phyloP scores from a whole-genome alignment of 257 asterid genomes.

The Jasminum sambac region DNA sequence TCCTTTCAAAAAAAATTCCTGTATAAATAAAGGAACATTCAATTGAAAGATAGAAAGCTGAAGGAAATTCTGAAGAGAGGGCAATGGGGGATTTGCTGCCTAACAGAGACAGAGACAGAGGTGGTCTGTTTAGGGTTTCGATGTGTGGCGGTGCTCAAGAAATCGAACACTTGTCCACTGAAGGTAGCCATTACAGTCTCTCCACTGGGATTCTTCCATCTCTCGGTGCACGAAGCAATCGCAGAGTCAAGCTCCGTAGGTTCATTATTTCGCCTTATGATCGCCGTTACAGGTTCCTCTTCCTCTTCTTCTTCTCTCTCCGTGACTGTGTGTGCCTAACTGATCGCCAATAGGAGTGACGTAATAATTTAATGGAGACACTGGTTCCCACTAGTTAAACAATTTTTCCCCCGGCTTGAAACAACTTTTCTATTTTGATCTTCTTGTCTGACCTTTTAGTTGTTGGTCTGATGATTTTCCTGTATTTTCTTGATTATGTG shows the following conservation, averaged over 20 bases:
- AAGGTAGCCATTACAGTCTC: conserved; percentile 48
- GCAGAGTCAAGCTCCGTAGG: conserved; percentile 41
- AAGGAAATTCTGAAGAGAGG: background rate
- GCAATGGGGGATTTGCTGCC: conserved; percentile 20
- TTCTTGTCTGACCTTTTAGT: background rate
- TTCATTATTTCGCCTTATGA: conserved; percentile 44
- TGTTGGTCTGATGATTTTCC: background rate
- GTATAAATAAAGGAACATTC: background rate
- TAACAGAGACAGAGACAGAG: background rate
- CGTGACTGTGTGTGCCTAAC: background rate
- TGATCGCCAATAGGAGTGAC: no score
- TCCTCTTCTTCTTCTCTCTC: background rate
- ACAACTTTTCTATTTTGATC: conserved; percentile 5
- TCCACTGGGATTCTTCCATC: conserved; percentile 57
- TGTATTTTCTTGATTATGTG: background rate
- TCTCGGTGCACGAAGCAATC: conserved; percentile 53
- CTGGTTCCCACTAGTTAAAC: background rate
- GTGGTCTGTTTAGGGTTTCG: conserved; percentile 38
- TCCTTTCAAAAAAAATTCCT: background rate
- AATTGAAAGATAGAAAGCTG: background rate
- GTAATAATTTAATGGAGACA: background rate
- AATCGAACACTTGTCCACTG: conserved; percentile 46
- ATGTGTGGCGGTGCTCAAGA: conserved; percentile 48
- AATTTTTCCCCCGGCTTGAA: background rate
- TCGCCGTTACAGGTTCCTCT: conserved; percentile 44